These are phyloP conservation scores for Ananas comosus DNA, from an alignment of 176 grass and related monocot genomes.

Conservation along the genomic window DNA sequence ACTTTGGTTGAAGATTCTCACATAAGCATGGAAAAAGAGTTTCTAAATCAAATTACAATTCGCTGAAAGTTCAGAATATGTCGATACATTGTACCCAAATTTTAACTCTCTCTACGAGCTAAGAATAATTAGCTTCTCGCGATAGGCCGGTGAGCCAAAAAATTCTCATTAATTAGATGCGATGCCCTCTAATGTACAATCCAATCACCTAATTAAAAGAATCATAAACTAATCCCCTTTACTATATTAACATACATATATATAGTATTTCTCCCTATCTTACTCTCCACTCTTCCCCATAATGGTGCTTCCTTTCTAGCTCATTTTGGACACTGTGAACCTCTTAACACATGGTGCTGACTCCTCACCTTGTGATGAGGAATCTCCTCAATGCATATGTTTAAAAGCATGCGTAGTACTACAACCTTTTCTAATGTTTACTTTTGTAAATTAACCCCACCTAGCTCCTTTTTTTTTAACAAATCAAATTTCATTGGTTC, in stretches of 20 bases:
- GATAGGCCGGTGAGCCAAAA: too few relatives aligned
- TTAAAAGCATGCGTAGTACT: conserved; percentile 29
- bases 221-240: conserved; percentile 9
- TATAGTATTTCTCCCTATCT: neutral
- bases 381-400: conserved; percentile 33
- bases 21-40: too few relatives aligned
- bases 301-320: conserved; percentile 14
- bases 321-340: conserved; percentile 5
- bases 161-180: too few relatives aligned
- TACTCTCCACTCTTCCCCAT: conserved; percentile 4
- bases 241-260: conserved; percentile 6
- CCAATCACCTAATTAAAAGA: neutral
- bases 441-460: neutral
- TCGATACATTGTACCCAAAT: too few relatives aligned
- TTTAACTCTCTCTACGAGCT: too few relatives aligned
- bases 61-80: too few relatives aligned
- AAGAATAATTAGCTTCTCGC: too few relatives aligned
- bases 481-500: neutral
- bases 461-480: neutral
- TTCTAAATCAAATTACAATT: too few relatives aligned
- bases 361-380: conserved; percentile 32
- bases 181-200: too few relatives aligned
- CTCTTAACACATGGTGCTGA: conserved; percentile 47
- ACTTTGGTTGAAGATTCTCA: too few relatives aligned
- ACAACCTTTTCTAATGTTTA: conserved; percentile 8